phyloP scores from a whole-genome alignment of 495 filamentous ascomycete species.

The Polyplosphaeria fusca region DNA sequence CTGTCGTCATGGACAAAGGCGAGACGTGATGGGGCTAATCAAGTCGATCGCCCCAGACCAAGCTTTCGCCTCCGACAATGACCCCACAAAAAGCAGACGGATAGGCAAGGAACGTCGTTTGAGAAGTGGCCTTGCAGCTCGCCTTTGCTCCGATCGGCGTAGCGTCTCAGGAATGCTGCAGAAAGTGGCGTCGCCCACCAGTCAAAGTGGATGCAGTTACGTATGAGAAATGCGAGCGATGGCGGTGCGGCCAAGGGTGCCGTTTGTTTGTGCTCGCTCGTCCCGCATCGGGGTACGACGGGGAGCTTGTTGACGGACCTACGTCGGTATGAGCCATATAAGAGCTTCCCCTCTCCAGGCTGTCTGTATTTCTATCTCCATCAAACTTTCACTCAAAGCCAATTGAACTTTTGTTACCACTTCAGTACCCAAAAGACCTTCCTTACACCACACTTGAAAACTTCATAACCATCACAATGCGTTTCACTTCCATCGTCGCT shows the following conservation, averaged over 20 bases:
- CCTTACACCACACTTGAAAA: background rate
- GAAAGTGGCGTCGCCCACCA: conserved; percentile 13
- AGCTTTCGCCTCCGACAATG: conserved; percentile 2
- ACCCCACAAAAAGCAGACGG: background rate
- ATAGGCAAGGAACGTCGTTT: conserved; percentile 10
- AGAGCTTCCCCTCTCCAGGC: background rate
- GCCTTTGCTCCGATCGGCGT: background rate
- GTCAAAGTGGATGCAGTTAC: conserved; percentile 1
- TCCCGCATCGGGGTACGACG: background rate
- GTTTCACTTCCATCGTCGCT: conserved; percentile 30
- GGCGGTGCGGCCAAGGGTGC: conserved; percentile 7
- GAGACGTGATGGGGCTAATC: background rate
- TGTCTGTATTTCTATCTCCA: background rate
- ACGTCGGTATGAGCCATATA: background rate
- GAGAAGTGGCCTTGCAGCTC: background rate
- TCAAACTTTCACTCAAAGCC: conserved; percentile 6
- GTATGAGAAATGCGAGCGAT: conserved; percentile 5
- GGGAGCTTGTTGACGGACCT: background rate
- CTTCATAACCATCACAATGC: conserved; percentile 23
- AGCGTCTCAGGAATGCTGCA: background rate
- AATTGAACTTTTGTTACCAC: background rate
- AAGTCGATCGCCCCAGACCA: conserved; percentile 4
- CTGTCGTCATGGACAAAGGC: conserved; percentile 5
- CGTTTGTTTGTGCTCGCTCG: conserved; percentile 15
- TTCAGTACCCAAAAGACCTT: background rate